Percentiles rank a stretch among this genome's conserved stretches.
These are phyloP conservation scores for Apostasia shenzhenica DNA, from an alignment of 106 monocot genomes.

Conservation along the genomic window DNA sequence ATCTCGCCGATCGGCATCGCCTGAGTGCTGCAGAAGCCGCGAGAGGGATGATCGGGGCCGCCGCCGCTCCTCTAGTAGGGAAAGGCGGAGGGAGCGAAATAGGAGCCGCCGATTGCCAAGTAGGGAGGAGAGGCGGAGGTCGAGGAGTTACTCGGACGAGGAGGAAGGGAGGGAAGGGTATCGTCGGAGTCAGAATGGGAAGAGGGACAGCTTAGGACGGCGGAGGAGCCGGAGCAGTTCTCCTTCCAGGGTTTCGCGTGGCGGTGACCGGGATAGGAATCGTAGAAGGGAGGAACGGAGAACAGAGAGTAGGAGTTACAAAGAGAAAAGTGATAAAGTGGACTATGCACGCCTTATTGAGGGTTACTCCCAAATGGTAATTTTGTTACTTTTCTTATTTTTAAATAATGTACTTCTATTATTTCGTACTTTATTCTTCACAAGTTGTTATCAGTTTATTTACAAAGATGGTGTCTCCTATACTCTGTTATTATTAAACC, in stretches of 20 bases:
- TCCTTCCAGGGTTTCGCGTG: constrained; percentile 6
- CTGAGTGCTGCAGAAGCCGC: neutral
- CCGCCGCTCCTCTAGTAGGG: constrained; percentile 6
- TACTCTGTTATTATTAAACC: too few species aligned
- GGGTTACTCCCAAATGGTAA: constrained; percentile 68
- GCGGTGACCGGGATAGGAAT: constrained; percentile 3
- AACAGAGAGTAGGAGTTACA: neutral
- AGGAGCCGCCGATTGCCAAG: neutral
- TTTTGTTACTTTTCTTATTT: neutral
- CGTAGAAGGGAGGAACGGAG: constrained; percentile 15
- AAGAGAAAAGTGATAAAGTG: constrained; percentile 8
- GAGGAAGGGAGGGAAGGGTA: constrained; percentile 6
- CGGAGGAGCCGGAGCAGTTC: constrained; percentile 16
- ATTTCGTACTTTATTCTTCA: neutral
- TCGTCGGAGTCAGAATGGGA: neutral
- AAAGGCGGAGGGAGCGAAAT: constrained; percentile 9
- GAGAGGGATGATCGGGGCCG: neutral
- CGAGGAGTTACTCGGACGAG: constrained; percentile 7
- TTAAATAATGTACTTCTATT: neutral
- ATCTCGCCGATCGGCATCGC: neutral
- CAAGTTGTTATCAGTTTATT: too few species aligned
- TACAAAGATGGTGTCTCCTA: too few species aligned
- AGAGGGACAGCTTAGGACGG: constrained; percentile 1
- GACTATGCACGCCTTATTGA: constrained; percentile 62
- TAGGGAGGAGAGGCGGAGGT: constrained; percentile 4